Conservation (phyloP, 192 early-diverging fungal species). For the Phycomyces nitens region DNA sequence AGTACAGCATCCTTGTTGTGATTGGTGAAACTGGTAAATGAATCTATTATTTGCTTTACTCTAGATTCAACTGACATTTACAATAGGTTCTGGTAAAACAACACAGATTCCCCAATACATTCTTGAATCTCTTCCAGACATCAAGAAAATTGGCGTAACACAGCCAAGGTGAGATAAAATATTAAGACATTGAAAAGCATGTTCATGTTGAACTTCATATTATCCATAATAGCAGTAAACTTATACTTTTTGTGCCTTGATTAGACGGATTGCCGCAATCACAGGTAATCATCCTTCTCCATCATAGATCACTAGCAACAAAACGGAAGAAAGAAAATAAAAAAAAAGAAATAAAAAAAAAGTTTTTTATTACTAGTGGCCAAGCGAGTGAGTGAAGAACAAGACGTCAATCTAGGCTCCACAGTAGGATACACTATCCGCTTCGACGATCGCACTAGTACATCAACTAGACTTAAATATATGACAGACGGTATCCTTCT, state of each 20-base stretch:
- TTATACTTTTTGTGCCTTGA: not conserved
- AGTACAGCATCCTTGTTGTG: slow-evolving; percentile 82
- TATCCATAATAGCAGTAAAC: too few species aligned
- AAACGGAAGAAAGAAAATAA: not conserved
- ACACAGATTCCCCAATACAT: slow-evolving; percentile 85
- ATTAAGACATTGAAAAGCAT: too few species aligned
- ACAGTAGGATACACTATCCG: slow-evolving; percentile 92
- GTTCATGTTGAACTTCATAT: too few species aligned
- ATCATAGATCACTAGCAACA: not conserved
- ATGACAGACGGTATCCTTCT: slow-evolving; percentile 97
- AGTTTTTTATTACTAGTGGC: slow-evolving; percentile 55
- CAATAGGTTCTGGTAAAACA: slow-evolving; percentile 72
- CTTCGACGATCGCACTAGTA: slow-evolving; percentile 90
- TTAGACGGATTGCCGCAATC: slow-evolving; percentile 78
- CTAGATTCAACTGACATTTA: not conserved
- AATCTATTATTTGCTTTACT: not conserved
- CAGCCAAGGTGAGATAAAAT: slow-evolving; percentile 59
- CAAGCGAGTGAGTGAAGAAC: slow-evolving; percentile 93
- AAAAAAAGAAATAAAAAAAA: not conserved
- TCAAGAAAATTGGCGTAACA: slow-evolving; percentile 59
- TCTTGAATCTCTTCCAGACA: slow-evolving; percentile 49
- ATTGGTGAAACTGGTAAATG: slow-evolving; percentile 85
- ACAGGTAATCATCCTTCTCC: slow-evolving; percentile 37
- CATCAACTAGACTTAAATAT: slow-evolving; percentile 86
- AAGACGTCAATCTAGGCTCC: slow-evolving; percentile 73